Evolutionary conservation across 345 rosid species (phyloP).

Genomic region (Noccaea bulbosa): DNA sequence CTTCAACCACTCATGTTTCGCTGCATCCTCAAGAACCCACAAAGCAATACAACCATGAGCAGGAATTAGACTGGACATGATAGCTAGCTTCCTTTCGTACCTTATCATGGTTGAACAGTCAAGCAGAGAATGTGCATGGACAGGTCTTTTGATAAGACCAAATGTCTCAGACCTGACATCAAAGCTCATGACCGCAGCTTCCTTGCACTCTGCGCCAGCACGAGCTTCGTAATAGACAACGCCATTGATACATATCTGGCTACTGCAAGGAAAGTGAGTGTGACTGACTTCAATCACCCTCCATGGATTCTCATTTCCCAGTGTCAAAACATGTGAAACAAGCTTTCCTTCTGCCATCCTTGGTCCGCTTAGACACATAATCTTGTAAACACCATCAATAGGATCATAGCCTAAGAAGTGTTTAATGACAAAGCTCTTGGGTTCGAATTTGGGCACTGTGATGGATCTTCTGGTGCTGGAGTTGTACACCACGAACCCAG

Average conservation of each 20-base stretch:
- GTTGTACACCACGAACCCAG: background rate
- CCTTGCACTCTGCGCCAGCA: no score
- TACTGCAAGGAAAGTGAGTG: background rate
- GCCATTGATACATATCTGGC: background rate
- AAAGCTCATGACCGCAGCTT: background rate
- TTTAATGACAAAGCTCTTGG: background rate
- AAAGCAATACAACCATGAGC: no score
- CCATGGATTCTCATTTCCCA: background rate
- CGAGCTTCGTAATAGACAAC: constrained; percentile 11
- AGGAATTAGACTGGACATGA: no score
- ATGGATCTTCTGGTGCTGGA: constrained; percentile 13
- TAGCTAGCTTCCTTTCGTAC: no score
- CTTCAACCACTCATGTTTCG: constrained; percentile 5
- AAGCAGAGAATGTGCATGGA: no score
- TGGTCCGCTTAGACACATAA: constrained; percentile 4
- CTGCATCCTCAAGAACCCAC: constrained; percentile 12
- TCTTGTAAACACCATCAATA: background rate
- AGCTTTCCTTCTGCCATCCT: background rate
- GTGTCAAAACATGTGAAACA: background rate
- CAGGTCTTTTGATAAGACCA: background rate
- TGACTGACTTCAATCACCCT: background rate
- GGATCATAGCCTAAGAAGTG: constrained; percentile 32
- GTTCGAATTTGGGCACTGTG: constrained; percentile 2
- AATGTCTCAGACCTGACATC: background rate
- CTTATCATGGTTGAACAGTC: no score